Conservation (phyloP, 2,329 filamentous ascomycete genomes). For the Massarina eburnea region DNA sequence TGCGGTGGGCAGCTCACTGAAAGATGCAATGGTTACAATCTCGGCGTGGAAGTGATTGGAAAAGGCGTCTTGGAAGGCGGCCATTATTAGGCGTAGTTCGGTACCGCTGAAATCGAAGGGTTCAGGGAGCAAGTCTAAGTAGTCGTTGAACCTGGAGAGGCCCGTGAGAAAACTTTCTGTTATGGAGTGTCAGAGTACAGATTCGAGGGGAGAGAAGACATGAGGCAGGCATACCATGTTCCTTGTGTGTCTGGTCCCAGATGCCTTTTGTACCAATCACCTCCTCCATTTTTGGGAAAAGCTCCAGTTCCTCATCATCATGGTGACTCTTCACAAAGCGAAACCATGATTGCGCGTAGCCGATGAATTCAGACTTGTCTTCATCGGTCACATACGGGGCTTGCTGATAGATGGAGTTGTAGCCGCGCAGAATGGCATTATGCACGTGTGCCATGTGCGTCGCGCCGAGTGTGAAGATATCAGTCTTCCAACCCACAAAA, state of each 20-base stretch:
- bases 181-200: neutral
- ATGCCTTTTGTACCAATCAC: slow-evolving; percentile 28
- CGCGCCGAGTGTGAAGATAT: slow-evolving; percentile 38
- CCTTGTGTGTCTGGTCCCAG: slow-evolving; percentile 34
- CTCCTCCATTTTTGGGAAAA: slow-evolving; percentile 39
- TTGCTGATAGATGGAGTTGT: slow-evolving; percentile 46
- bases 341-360: slow-evolving; percentile 39
- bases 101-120: slow-evolving; percentile 25
- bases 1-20: slow-evolving; percentile 53
- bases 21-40: slow-evolving; percentile 33
- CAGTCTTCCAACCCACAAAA: slow-evolving; percentile 17
- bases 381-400: slow-evolving; percentile 31
- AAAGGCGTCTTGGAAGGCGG: slow-evolving; percentile 29
- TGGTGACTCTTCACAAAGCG: slow-evolving; percentile 40
- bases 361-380: slow-evolving; percentile 40
- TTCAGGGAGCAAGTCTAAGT: slow-evolving; percentile 22
- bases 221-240: slow-evolving; percentile 28
- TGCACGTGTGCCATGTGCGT: slow-evolving; percentile 44
- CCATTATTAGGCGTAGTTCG: slow-evolving; percentile 30
- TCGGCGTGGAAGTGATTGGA: slow-evolving; percentile 38
- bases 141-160: slow-evolving; percentile 25
- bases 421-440: slow-evolving; percentile 44
- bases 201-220: neutral
- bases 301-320: slow-evolving; percentile 39
- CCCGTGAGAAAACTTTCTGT: slow-evolving; percentile 33